Evolutionary conservation across 768 basidiomycete genomes (phyloP).

Genomic region (Tylopilus balloui): DNA sequence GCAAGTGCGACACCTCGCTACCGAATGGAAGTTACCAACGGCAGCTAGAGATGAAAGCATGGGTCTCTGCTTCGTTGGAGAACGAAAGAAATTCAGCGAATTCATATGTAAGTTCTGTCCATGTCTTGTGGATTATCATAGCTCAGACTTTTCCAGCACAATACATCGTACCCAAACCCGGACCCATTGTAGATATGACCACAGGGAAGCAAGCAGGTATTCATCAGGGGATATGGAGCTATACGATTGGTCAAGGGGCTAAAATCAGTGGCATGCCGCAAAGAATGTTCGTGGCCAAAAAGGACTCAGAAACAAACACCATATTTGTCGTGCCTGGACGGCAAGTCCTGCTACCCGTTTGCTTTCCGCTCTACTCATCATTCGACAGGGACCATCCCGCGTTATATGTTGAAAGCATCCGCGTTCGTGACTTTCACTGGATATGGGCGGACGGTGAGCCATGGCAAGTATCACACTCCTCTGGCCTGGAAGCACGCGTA

Average conservation of each 20-base stretch:
- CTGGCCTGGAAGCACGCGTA: conserved; percentile 47
- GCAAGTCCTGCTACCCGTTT: conserved; percentile 37
- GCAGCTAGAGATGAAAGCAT: conserved; percentile 81
- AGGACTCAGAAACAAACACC: conserved; percentile 57
- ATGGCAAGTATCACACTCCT: conserved; percentile 32
- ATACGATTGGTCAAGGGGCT: conserved; percentile 81
- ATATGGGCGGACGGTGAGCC: conserved; percentile 68
- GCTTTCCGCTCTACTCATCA: background rate
- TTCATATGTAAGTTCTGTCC: conserved; percentile 58
- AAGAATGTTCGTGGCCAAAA: conserved; percentile 69
- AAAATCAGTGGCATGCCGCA: conserved; percentile 56
- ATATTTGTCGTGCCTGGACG: conserved; percentile 74
- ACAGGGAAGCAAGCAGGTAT: conserved; percentile 51
- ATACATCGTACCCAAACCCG: conserved; percentile 68
- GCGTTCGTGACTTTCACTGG: conserved; percentile 60
- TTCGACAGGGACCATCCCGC: conserved; percentile 53
- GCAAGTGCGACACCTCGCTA: conserved; percentile 70
- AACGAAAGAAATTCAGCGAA: conserved; percentile 62
- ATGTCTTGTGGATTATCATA: background rate
- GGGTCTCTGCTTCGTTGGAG: conserved; percentile 93
- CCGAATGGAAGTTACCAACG: conserved; percentile 57
- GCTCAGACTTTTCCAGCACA: conserved; percentile 45
- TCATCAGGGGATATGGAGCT: conserved; percentile 79
- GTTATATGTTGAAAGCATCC: conserved; percentile 41
- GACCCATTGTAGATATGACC: conserved; percentile 57